A percentile compares a stretch with the other conserved stretches of the same genome.
phyloP scores from a whole-genome alignment of 2,329 filamentous ascomycete genomes.

The Aurifilum marmelostoma region DNA sequence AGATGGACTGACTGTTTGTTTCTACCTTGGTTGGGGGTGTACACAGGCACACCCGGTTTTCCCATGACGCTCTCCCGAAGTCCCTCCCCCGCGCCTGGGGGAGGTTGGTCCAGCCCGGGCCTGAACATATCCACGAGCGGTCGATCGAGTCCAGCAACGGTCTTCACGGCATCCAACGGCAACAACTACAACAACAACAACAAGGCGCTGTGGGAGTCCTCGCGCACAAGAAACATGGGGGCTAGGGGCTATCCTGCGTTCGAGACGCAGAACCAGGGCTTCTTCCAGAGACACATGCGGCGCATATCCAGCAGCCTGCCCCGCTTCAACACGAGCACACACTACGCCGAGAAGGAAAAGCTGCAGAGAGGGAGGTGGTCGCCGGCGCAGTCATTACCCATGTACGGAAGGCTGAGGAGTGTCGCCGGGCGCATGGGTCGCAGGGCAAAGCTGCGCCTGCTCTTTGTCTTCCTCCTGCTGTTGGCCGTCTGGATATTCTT shows the following conservation, averaged over 20 bases:
- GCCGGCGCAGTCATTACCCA: constrained; percentile 45
- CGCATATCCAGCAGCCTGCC: constrained; percentile 80
- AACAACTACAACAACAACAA: constrained; percentile 40
- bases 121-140: constrained; percentile 72
- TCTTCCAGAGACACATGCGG: constrained; percentile 84
- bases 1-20: constrained; percentile 3
- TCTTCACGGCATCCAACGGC: constrained; percentile 51
- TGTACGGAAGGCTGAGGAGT: constrained; percentile 51
- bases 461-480: constrained; percentile 63
- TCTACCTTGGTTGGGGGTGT: not conserved
- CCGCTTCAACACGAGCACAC: constrained; percentile 61
- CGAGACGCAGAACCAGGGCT: constrained; percentile 79
- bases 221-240: constrained; percentile 72
- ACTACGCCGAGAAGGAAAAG: constrained; percentile 80
- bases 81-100: constrained; percentile 80
- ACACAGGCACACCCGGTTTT: constrained; percentile 56
- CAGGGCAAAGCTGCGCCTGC: constrained; percentile 65
- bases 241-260: constrained; percentile 74
- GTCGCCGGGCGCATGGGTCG: constrained; percentile 59
- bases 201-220: constrained; percentile 71
- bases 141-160: constrained; percentile 65
- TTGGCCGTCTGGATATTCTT: constrained; percentile 69
- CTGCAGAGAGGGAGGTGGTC: constrained; percentile 62
- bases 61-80: constrained; percentile 86
- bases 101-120: constrained; percentile 86